Conservation (phyloP, 371 early-diverging fungal genomes). For the Mucor plumbeus region DNA sequence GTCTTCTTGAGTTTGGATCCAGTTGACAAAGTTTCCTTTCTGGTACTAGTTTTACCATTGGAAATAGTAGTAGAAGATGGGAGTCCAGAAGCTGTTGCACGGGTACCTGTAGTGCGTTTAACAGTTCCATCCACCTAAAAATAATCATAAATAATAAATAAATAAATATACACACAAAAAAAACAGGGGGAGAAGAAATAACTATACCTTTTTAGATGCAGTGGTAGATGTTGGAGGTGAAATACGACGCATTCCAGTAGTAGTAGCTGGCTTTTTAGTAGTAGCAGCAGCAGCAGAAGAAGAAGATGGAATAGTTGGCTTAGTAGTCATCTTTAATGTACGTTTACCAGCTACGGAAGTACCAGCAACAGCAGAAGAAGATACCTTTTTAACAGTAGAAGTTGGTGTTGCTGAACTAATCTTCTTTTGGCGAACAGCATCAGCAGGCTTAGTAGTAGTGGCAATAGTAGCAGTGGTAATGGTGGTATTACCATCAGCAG, state of each 20-base stretch:
- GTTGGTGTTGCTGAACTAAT: neutral
- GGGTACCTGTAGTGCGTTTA: constrained; percentile 14
- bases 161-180: neutral
- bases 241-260: constrained; percentile 1
- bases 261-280: constrained; percentile 4
- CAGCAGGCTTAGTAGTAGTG: constrained; percentile 11
- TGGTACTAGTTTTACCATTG: constrained; percentile 9
- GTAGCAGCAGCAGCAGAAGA: constrained; percentile 16
- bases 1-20: constrained; percentile 9
- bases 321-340: neutral
- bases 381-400: neutral
- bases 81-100: constrained; percentile 11
- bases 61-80: neutral
- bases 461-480: neutral
- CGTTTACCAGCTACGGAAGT: neutral
- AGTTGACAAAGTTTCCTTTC: constrained; percentile 20
- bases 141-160: neutral
- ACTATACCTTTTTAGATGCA: constrained; percentile 21
- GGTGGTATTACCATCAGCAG: neutral
- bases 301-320: constrained; percentile 9
- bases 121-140: constrained; percentile 1
- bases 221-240: constrained; percentile 18
- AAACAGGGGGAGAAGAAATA: neutral
- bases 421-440: constrained; percentile 11
- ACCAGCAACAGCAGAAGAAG: neutral